A percentile compares a stretch with the other conserved stretches of the same genome.
These are phyloP conservation scores for Pythium aquatile DNA, from an alignment of 352 stramenopile species.

Conservation along the genomic window DNA sequence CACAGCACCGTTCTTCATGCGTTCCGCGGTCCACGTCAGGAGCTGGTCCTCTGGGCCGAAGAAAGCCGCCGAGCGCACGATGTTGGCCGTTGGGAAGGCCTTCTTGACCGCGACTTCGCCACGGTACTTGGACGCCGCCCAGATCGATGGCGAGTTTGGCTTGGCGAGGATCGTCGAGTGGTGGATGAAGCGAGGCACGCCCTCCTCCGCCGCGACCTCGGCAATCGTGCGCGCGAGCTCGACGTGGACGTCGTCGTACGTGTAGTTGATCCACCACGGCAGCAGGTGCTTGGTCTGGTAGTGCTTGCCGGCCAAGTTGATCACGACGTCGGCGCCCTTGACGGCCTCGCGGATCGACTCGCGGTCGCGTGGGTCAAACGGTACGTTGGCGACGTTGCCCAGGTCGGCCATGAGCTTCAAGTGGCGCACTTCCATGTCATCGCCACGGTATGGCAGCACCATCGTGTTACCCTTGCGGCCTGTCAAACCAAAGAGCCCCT, in stretches of 20 bases:
- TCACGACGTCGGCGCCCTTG: constrained; percentile 92
- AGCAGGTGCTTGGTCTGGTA: constrained; percentile 96
- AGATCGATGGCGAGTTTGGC: constrained; percentile 81
- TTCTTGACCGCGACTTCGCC: constrained; percentile 87
- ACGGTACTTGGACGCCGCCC: constrained; percentile 84
- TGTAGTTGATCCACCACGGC: constrained; percentile 94
- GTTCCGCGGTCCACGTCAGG: constrained; percentile 90
- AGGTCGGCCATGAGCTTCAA: constrained; percentile 94
- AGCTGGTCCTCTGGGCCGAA: constrained; percentile 96
- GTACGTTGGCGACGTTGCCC: constrained; percentile 82
- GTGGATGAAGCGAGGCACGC: constrained; percentile 78
- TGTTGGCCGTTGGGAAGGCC: constrained; percentile 94
- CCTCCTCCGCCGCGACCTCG: constrained; percentile 75
- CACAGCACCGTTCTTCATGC: constrained; percentile 70
- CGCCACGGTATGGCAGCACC: constrained; percentile 90
- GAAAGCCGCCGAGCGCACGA: constrained; percentile 93
- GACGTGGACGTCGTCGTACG: constrained; percentile 96
- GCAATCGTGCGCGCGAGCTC: constrained; percentile 85
- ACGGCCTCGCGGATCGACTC: constrained; percentile 93
- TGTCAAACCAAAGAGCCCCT: constrained; percentile 18
- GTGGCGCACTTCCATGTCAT: constrained; percentile 93
- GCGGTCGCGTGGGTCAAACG: constrained; percentile 88
- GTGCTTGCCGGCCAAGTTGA: constrained; percentile 98
- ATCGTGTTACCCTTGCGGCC: constrained; percentile 75
- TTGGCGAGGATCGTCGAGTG: constrained; percentile 79